Conservation (phyloP, 345 rosid genomes). For the Capsella bursapastoris region DNA sequence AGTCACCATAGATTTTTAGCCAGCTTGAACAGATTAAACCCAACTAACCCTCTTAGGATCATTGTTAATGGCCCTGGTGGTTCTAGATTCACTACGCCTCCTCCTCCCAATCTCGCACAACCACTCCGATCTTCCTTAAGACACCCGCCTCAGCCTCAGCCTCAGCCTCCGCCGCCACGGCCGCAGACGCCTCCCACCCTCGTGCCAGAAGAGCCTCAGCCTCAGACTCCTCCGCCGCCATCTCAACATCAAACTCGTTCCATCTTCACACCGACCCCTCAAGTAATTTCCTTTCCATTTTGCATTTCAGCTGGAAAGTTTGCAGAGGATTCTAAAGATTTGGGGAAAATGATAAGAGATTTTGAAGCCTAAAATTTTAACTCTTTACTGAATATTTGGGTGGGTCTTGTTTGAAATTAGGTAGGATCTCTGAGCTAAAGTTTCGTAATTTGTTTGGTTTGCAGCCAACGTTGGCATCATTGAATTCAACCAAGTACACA, state of each 20-base stretch:
- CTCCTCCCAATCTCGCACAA: slow-evolving; percentile 49
- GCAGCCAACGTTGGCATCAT: slow-evolving; percentile 62
- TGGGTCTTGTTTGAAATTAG: slow-evolving; percentile 19
- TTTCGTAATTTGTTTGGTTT: slow-evolving; percentile 17
- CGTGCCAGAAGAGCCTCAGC: slow-evolving; percentile 27
- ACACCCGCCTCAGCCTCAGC: not conserved
- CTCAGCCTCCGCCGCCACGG: not conserved
- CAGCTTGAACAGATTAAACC: slow-evolving; percentile 73
- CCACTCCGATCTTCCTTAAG: slow-evolving; percentile 40
- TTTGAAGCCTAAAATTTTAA: not conserved
- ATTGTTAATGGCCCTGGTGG: slow-evolving; percentile 52
- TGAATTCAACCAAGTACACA: slow-evolving; percentile 84
- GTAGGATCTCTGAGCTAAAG: slow-evolving; percentile 1
- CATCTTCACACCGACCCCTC: slow-evolving; percentile 80
- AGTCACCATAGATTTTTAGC: slow-evolving; percentile 45
- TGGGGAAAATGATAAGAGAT: not conserved
- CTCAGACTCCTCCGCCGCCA: slow-evolving; percentile 35
- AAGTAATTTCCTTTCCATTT: slow-evolving; percentile 51
- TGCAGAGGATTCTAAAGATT: not conserved
- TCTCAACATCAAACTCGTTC: slow-evolving; percentile 65
- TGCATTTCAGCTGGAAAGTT: slow-evolving; percentile 7
- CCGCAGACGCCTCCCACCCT: slow-evolving; percentile 33
- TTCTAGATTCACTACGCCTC: slow-evolving; percentile 58
- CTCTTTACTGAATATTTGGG: not conserved
- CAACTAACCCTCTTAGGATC: slow-evolving; percentile 82